Evolutionary conservation across 1,284 basidiomycete genomes (phyloP).

Genomic region (Volvariella volvacea): DNA sequence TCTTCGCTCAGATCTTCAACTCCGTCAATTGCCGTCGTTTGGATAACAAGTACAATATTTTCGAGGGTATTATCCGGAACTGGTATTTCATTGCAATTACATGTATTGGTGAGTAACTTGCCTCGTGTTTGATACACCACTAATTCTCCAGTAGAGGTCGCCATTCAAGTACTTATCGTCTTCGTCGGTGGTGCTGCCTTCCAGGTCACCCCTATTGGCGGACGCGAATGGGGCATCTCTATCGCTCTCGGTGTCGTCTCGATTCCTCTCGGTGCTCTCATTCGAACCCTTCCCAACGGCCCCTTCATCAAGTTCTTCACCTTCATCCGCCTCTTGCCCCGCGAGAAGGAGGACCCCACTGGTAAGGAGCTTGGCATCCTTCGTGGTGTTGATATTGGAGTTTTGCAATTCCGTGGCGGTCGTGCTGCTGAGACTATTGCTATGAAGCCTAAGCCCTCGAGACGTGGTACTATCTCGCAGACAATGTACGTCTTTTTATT

Average conservation of each 20-base stretch:
- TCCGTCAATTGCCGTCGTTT: slow-evolving; percentile 89
- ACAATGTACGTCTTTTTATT: too few relatives aligned
- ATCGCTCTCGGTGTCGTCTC: slow-evolving; percentile 83
- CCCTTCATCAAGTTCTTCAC: slow-evolving; percentile 77
- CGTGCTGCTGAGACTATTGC: too few relatives aligned
- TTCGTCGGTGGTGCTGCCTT: slow-evolving; percentile 91
- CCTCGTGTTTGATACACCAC: slow-evolving; percentile 3
- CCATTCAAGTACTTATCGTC: slow-evolving; percentile 83
- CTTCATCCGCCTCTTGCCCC: slow-evolving; percentile 48
- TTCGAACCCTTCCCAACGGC: slow-evolving; percentile 78
- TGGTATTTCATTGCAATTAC: slow-evolving; percentile 88
- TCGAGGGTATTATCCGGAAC: slow-evolving; percentile 79
- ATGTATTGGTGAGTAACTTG: slow-evolving; percentile 54
- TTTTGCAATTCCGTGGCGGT: too few relatives aligned
- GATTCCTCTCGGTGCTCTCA: slow-evolving; percentile 80
- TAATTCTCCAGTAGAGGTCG: slow-evolving; percentile 57
- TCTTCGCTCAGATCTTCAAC: slow-evolving; percentile 95
- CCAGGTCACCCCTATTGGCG: slow-evolving; percentile 76
- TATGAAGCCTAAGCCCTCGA: too few relatives aligned
- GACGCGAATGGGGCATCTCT: slow-evolving; percentile 91
- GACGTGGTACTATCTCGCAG: too few relatives aligned
- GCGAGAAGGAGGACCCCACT: slow-evolving; percentile 43
- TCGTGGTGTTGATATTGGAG: too few relatives aligned
- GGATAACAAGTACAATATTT: slow-evolving; percentile 84
- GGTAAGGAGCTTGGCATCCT: too few relatives aligned